A percentile compares a stretch with the other conserved stretches of the same genome.
Evolutionary conservation across 2,329 filamentous ascomycete genomes (phyloP).

Genomic region (Pseudogymnoascus sp.): DNA sequence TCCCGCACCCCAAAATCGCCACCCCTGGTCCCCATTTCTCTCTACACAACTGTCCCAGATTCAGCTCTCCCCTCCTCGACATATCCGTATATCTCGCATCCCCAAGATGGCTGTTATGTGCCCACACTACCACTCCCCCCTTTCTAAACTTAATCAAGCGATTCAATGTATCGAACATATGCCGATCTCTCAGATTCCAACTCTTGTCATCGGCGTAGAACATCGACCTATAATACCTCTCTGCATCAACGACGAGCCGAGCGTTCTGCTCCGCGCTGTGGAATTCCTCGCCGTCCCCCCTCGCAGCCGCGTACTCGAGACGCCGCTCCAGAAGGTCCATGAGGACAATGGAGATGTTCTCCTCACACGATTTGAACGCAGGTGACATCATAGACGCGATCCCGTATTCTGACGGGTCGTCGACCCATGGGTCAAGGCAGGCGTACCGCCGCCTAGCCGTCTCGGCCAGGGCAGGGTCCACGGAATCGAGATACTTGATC

Average conservation of each 20-base stretch:
- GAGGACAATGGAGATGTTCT: conserved; percentile 37
- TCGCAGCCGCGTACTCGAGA: conserved; percentile 27
- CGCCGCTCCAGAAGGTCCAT: conserved; percentile 34
- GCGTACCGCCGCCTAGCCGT: conserved; percentile 37
- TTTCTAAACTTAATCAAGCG: conserved; percentile 35
- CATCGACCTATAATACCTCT: conserved; percentile 44
- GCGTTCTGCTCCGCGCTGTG: conserved; percentile 43
- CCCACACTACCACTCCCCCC: conserved; percentile 43
- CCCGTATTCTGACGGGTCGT: conserved; percentile 41
- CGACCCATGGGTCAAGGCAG: conserved; percentile 39
- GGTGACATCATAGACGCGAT: conserved; percentile 29
- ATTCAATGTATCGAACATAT: conserved; percentile 41
- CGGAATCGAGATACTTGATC: conserved; percentile 38
- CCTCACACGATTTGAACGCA: conserved; percentile 38
- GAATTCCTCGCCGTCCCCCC: conserved; percentile 37
- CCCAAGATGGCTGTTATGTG: conserved; percentile 45
- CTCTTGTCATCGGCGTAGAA: conserved; percentile 39
- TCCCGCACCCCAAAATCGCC: conserved; percentile 38
- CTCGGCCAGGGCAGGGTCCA: conserved; percentile 36
- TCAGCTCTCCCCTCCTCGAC: conserved; percentile 38
- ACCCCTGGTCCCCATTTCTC: conserved; percentile 32
- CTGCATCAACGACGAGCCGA: conserved; percentile 35
- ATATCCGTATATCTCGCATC: conserved; percentile 44
- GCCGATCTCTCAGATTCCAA: conserved; percentile 43
- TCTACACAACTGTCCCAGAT: conserved; percentile 45